Base-by-base conservation (phyloP, 2,329 filamentous ascomycete genomes). In the Emydomyces testavorans region DNA sequence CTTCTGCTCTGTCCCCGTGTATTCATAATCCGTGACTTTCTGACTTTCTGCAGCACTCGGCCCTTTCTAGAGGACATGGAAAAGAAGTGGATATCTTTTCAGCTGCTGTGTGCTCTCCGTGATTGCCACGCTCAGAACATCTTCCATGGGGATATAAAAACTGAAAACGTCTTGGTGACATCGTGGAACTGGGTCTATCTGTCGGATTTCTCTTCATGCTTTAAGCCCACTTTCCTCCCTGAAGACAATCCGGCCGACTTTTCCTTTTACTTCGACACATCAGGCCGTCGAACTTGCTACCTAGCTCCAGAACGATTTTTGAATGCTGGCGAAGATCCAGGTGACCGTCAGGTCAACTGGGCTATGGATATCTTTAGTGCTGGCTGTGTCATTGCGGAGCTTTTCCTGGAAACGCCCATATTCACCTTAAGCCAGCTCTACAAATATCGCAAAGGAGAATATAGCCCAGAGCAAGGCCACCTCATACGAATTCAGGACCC, bases 171-270 rank as follows among this genome's bases (percentile, higher is more conserved):
- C 29, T 72, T 98, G 40, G 90, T 98, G 43, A 98, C 92, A 0
- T 96, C 92, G 5, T 98, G 92, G 92, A 95, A 96, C 69, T 98
- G 93, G 92, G 75, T 98, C 1, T 98, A 96, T 63, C 75, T 98
- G 31, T 83, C 89, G n/a, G 92, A 98, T 65, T 98, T 96, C 64
- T 94, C 90, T 3, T 88, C 90, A 0, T 83, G 85, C 0, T 96
- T 94, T 71, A 98, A 98, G 62, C 92, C 89, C 8, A 85, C 89
- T 4, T 86, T 87, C 64, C 73, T 98, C 2, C 92, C 92, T 2
- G 90, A 95, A 64, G 89, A 98, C 60, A 96, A 98, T 59, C 92
- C 92, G 1, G 89, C 87, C 13, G 88, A 96, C 59, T 98, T 96
- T 60, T 94, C 89, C 0, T 96, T 95, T 65, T 98, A 90, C 62